phyloP scores from a whole-genome alignment of 306 rosid species.

The Canavalia gladiata region DNA sequence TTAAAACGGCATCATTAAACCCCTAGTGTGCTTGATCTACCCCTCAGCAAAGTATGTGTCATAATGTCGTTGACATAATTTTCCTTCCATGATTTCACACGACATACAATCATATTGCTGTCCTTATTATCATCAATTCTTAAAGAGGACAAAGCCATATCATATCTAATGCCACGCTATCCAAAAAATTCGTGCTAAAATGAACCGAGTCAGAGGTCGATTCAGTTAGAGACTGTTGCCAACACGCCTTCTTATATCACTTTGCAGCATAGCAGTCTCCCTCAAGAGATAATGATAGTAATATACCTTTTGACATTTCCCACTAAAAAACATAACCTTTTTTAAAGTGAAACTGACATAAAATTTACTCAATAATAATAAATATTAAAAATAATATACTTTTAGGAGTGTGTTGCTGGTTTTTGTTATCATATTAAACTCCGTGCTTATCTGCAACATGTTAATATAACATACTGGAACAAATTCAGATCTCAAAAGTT shows the following conservation, averaged over 20 bases:
- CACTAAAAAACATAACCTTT: background rate
- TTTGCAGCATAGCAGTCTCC: too few relatives aligned
- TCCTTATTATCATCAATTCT: slow-evolving; percentile 37
- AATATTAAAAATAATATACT: background rate
- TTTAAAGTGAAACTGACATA: too few relatives aligned
- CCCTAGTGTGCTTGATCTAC: slow-evolving; percentile 46
- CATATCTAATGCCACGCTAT: slow-evolving; percentile 33
- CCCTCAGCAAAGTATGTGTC: slow-evolving; percentile 34
- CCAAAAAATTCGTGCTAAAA: slow-evolving; percentile 28
- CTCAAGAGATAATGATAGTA: too few relatives aligned
- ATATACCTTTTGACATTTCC: background rate
- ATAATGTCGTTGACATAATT: slow-evolving; percentile 38
- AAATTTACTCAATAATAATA: background rate
- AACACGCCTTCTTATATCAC: too few relatives aligned
- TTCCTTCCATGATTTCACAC: slow-evolving; percentile 35
- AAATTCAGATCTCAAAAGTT: background rate
- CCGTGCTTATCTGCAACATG: background rate
- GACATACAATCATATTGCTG: slow-evolving; percentile 42
- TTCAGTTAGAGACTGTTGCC: background rate
- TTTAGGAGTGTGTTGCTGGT: too few relatives aligned
- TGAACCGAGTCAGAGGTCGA: background rate
- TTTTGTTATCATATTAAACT: background rate
- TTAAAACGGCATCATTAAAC: slow-evolving; percentile 48
- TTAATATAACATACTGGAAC: background rate
- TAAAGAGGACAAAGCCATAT: slow-evolving; percentile 35